Conservation (phyloP, 2,329 filamentous ascomycete species). For the Colletotrichum cuscutae region DNA sequence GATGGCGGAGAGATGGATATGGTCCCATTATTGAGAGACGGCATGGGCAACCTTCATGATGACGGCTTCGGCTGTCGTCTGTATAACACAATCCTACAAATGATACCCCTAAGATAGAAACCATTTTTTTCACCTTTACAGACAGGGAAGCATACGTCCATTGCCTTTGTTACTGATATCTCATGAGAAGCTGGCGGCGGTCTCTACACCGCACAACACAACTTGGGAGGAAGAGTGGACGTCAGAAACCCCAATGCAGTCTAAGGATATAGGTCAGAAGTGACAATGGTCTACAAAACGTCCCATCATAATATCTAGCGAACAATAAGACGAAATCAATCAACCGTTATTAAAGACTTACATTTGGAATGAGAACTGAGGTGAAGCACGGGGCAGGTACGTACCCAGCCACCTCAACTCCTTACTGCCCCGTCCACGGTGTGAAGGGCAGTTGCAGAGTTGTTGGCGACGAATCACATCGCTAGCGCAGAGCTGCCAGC, state of each 20-base stretch:
- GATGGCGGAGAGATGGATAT: neutral
- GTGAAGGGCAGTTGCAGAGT: neutral
- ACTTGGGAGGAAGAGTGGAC: neutral
- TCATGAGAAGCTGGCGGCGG: too few relatives aligned
- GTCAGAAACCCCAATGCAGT: neutral
- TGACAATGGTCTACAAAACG: neutral
- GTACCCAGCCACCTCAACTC: slow-evolving; percentile 8
- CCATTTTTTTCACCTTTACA: neutral
- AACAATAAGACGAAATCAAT: neutral
- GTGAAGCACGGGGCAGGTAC: slow-evolving; percentile 15
- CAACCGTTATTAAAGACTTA: too few relatives aligned
- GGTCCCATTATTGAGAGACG: neutral
- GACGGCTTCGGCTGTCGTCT: neutral
- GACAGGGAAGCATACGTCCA: neutral
- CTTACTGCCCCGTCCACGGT: neutral
- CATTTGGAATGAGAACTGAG: neutral
- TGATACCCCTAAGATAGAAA: neutral
- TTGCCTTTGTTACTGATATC: neutral
- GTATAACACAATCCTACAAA: neutral
- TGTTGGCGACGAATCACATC: slow-evolving; percentile 25
- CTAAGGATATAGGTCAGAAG: neutral
- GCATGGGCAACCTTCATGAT: neutral
- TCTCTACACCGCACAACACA: neutral
- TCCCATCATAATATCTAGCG: neutral
- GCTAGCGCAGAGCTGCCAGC: slow-evolving; percentile 33